Evolutionary conservation across 345 rosid species (phyloP).

Genomic region (Mercurialis annua): DNA sequence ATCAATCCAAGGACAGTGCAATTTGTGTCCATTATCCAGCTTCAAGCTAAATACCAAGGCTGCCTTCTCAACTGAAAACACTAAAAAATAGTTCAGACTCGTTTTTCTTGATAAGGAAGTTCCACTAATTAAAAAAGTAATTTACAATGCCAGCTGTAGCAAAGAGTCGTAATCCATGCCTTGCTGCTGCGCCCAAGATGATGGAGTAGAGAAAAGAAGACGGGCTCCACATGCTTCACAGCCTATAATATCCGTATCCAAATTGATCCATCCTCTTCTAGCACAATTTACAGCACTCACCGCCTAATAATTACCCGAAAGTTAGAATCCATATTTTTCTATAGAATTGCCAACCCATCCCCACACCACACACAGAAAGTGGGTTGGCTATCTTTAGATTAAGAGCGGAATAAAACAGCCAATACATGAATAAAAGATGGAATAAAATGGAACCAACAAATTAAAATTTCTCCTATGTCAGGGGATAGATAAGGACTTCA

Average conservation of each 20-base stretch:
- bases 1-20: slow-evolving; percentile 79
- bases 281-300: slow-evolving; percentile 92
- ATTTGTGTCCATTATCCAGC: slow-evolving; percentile 80
- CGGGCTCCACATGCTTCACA: slow-evolving; percentile 94
- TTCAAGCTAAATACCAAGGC: slow-evolving; percentile 86
- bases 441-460: no score
- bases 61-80: slow-evolving; percentile 74
- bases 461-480: no score
- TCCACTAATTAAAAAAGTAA: not conserved
- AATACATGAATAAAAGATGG: not conserved
- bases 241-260: slow-evolving; percentile 67
- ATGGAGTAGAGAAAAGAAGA: slow-evolving; percentile 70
- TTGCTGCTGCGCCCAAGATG: slow-evolving; percentile 86
- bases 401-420: not conserved
- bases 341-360: not conserved
- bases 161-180: slow-evolving; percentile 37
- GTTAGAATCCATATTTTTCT: not conserved
- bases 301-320: slow-evolving; percentile 42
- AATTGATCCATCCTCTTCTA: slow-evolving; percentile 89
- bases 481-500: no score
- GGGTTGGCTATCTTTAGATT: not conserved
- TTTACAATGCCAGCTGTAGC: not conserved
- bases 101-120: slow-evolving; percentile 15
- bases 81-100: slow-evolving; percentile 17
- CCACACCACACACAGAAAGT: not conserved